A percentile compares a stretch with the other conserved stretches of the same genome.
These are phyloP conservation scores for Protea cynaroides DNA, from an alignment of 164 flowering plant species.

Conservation along the genomic window DNA sequence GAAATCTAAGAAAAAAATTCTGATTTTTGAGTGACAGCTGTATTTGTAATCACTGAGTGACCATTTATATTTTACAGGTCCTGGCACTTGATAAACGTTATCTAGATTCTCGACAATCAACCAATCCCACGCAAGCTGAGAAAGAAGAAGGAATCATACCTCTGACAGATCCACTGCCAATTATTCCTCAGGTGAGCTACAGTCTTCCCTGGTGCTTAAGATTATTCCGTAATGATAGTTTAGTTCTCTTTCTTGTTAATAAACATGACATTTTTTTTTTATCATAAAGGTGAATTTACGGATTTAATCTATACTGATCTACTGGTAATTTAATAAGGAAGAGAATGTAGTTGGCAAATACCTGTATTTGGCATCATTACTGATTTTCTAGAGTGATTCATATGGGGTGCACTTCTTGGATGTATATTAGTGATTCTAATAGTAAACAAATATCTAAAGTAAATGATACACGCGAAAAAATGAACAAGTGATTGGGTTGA, in stretches of 20 bases:
- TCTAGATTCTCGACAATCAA: slow-evolving; percentile 82
- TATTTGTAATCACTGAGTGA: slow-evolving; percentile 1
- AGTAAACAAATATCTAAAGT: no score
- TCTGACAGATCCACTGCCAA: slow-evolving; percentile 86
- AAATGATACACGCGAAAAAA: no score
- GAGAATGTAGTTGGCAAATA: no score
- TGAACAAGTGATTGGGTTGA: no score
- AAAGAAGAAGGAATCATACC: slow-evolving; percentile 91
- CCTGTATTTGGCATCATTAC: no score
- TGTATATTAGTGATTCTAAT: no score
- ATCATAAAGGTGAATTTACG: background rate
- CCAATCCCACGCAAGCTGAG: slow-evolving; percentile 80
- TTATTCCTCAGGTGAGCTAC: slow-evolving; percentile 79
- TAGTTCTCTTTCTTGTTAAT: background rate
- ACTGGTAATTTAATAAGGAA: no score
- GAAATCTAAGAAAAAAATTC: background rate
- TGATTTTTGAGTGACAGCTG: background rate
- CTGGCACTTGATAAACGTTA: slow-evolving; percentile 92
- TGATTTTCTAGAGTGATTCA: no score
- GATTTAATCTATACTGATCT: background rate
- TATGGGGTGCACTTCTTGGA: no score
- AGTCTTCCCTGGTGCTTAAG: slow-evolving; percentile 1
- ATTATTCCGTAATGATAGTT: background rate
- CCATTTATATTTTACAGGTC: slow-evolving; percentile 37
- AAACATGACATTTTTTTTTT: background rate